Evolutionary conservation across 129 eudicot genomes (phyloP), one percentile per base, ranked within the genome.

Genomic region (Arctium lappa): DNA sequence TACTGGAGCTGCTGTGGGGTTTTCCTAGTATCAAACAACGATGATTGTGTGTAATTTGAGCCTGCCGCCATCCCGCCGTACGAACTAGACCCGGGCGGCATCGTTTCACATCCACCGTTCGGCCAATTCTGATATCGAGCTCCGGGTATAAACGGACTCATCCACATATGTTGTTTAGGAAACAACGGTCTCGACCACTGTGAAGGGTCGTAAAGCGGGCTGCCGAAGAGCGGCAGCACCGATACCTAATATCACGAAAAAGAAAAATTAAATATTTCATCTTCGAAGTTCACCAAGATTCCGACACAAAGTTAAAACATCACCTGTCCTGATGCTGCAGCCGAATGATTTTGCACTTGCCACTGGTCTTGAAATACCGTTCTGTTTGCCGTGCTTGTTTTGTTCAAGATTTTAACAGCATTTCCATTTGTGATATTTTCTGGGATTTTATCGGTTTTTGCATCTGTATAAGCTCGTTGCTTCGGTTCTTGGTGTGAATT

Each of bases 261-360:
- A 42, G 8, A 2, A 7, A 16, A 56, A 16, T 10, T 16, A 60
- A 60, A 3, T 60, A 16, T 60, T 60, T 60, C 68, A 60, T 60
- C 9, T 5, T 60, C 8, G 8, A 60, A 16, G n/a, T 60, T 60
- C 68, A n/a, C 29, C 29, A 60, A 5, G 29, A 16, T 60, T 60
- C n/a, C 29, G 29, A 83, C 38, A 3, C 29, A 30, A 42, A 76
- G 2, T 6, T 60, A 5, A 60, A 16, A 60, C 22, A 10, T 84
- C 75, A 87, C 89, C 92, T 89, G 85, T 68, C 46, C 79, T 69
- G 83, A 76, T 65, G 83, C 75, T n/a, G 85, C 69, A 38, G 79
- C 76, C 6, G 82, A 56, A 38, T 18, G 79, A 82, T 85, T 60
- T 60, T n/a, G 65, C 65, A 5, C 75, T 42, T 39, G 53, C 31